phyloP scores from a whole-genome alignment of 1,284 basidiomycete species.

The Sporisorium exsertum region DNA sequence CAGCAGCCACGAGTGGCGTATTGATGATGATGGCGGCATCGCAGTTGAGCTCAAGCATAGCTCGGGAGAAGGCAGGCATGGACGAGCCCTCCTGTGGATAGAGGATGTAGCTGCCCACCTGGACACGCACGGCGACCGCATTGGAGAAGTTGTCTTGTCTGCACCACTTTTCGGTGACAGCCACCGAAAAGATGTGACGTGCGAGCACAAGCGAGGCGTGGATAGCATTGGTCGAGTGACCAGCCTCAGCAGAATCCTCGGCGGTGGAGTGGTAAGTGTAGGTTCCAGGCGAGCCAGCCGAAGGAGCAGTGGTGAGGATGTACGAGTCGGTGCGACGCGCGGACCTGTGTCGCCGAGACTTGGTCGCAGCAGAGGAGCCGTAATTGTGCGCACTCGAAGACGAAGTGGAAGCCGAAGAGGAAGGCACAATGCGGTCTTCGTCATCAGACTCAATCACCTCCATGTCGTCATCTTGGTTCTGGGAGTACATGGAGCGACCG shows the following conservation, averaged over 20 bases:
- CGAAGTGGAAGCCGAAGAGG: conserved; percentile 19
- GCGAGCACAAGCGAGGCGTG: conserved; percentile 35
- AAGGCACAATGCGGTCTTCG: conserved; percentile 20
- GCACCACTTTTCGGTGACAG: conserved; percentile 35
- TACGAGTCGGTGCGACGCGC: conserved; percentile 30
- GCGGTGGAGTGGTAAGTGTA: conserved; percentile 24
- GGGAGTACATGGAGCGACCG: conserved; percentile 3
- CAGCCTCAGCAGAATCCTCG: conserved; percentile 17
- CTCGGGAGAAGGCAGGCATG: conserved; percentile 69
- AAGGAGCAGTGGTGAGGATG: conserved; percentile 25
- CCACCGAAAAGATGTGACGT: conserved; percentile 29
- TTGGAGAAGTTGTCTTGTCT: conserved; percentile 38
- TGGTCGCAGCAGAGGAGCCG: neutral
- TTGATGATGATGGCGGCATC: conserved; percentile 83
- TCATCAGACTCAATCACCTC: conserved; percentile 35
- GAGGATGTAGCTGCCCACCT: conserved; percentile 44
- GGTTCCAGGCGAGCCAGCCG: conserved; percentile 13
- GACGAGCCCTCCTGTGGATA: conserved; percentile 36
- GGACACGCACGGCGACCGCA: conserved; percentile 48
- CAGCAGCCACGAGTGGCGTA: conserved; percentile 82
- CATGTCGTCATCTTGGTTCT: conserved; percentile 24
- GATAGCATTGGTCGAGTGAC: conserved; percentile 23
- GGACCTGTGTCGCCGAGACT: conserved; percentile 4
- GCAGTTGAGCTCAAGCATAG: conserved; percentile 78
- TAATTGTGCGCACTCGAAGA: conserved; percentile 20